Evolutionary conservation across 768 basidiomycete species (phyloP).

Genomic region (Obba rivulosa): DNA sequence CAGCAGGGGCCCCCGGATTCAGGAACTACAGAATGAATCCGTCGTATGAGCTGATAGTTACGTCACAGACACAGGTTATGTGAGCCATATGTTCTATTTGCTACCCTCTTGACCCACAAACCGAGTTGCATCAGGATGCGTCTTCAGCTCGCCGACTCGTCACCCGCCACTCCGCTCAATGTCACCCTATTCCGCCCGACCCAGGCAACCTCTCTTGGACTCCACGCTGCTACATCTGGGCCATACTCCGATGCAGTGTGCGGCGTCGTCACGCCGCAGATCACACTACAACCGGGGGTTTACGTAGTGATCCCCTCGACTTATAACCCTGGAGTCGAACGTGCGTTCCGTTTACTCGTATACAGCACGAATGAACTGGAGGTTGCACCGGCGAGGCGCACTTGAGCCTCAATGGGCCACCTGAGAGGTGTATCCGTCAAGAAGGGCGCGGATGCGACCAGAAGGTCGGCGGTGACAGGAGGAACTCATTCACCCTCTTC

Average conservation of each 20-base stretch:
- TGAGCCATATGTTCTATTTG: constrained; percentile 29
- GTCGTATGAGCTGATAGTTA: constrained; percentile 53
- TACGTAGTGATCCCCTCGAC: constrained; percentile 76
- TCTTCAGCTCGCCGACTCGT: constrained; percentile 48
- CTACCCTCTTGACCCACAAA: neutral
- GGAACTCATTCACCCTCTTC: constrained; percentile 70
- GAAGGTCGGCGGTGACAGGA: constrained; percentile 40
- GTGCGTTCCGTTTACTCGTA: constrained; percentile 54
- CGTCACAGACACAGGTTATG: constrained; percentile 52
- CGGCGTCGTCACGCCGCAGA: constrained; percentile 59
- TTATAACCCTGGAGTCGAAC: constrained; percentile 53
- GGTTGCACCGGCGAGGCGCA: neutral
- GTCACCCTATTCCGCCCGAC: constrained; percentile 48
- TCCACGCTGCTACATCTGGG: constrained; percentile 64
- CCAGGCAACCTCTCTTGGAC: constrained; percentile 23
- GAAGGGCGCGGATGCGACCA: neutral
- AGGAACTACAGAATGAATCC: constrained; percentile 67
- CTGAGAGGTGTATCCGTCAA: too few relatives aligned
- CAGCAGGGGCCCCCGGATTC: constrained; percentile 67
- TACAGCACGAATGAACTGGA: constrained; percentile 28
- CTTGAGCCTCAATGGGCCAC: neutral
- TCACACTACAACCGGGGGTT: constrained; percentile 49
- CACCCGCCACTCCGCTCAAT: constrained; percentile 48
- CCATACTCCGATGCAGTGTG: constrained; percentile 71
- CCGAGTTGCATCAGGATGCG: constrained; percentile 47